Conservation (phyloP, 176 grass and related monocot species). For the Oryza meyeriana region DNA sequence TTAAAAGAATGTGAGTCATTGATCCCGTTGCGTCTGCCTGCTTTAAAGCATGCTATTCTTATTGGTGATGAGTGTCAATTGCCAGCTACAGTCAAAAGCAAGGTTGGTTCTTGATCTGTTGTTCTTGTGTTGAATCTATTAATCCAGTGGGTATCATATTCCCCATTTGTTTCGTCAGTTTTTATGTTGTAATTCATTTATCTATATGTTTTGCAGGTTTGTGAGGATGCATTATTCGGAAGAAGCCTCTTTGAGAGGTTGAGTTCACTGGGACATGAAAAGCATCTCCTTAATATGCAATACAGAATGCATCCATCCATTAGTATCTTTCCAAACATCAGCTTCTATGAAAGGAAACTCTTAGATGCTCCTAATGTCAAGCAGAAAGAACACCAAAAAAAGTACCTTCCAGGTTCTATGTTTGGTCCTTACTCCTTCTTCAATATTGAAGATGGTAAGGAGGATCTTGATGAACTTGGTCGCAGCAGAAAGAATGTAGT, state of each 20-base stretch:
- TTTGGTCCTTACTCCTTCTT: constrained; percentile 77
- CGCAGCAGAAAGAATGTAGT: constrained; percentile 61
- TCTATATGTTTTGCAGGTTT: constrained; percentile 37
- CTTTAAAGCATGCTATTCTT: constrained; percentile 60
- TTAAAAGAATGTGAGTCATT: constrained; percentile 82
- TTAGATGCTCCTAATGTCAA: constrained; percentile 65
- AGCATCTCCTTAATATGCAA: constrained; percentile 69
- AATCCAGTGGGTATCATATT: neutral
- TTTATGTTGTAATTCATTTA: neutral
- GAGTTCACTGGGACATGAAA: constrained; percentile 70
- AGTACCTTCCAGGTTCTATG: constrained; percentile 54
- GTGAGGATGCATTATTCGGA: constrained; percentile 54
- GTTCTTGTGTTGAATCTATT: neutral
- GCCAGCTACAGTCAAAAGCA: constrained; percentile 74
- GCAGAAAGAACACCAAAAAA: constrained; percentile 39
- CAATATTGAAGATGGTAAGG: constrained; percentile 55
- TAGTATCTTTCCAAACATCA: constrained; percentile 70
- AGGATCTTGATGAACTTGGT: constrained; percentile 43
- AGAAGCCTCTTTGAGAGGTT: constrained; percentile 78
- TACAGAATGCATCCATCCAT: constrained; percentile 89
- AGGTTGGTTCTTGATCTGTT: constrained; percentile 43
- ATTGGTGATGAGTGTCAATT: constrained; percentile 84
- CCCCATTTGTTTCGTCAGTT: constrained; percentile 1
- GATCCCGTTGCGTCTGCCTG: constrained; percentile 51
- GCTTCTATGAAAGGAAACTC: constrained; percentile 68